Percentiles rank a stretch among this genome's conserved stretches.
Conservation (phyloP, 768 basidiomycete genomes). For the Punctularia strigosozonata region DNA sequence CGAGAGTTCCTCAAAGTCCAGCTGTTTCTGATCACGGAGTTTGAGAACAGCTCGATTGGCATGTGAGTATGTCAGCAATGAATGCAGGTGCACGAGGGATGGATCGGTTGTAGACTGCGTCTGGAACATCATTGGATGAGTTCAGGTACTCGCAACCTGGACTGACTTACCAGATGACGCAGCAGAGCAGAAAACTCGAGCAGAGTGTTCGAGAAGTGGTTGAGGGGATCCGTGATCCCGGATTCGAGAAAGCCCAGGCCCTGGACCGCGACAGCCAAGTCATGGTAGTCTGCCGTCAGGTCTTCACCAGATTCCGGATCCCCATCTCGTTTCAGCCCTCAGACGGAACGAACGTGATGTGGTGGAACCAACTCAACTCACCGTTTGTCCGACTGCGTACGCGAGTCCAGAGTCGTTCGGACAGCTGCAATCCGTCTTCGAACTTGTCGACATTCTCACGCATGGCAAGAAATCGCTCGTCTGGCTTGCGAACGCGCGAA, state of each 20-base stretch:
- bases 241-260: conserved; percentile 96
- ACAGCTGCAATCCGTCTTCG: conserved; percentile 78
- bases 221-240: conserved; percentile 95
- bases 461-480: conserved; percentile 90
- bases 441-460: conserved; percentile 89
- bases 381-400: conserved; percentile 77
- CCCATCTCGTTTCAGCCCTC: conserved; percentile 81
- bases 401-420: conserved; percentile 75
- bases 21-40: conserved; percentile 94
- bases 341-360: conserved; percentile 30
- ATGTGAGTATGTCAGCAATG: conserved; percentile 86
- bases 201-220: conserved; percentile 92
- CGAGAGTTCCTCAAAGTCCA: conserved; percentile 95
- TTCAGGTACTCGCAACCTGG: not conserved
- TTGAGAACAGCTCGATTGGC: conserved; percentile 91
- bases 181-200: conserved; percentile 89
- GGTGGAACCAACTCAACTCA: no score
- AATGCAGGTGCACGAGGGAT: conserved; percentile 82
- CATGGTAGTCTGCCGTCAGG: conserved; percentile 94
- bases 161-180: conserved; percentile 61
- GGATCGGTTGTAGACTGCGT: conserved; percentile 89
- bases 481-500: conserved; percentile 90
- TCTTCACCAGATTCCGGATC: conserved; percentile 79
- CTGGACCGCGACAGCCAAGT: conserved; percentile 91
- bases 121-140: conserved; percentile 27